Base-by-base conservation (phyloP, 2,329 filamentous ascomycete genomes). In the Aspergillus fijiensis region DNA sequence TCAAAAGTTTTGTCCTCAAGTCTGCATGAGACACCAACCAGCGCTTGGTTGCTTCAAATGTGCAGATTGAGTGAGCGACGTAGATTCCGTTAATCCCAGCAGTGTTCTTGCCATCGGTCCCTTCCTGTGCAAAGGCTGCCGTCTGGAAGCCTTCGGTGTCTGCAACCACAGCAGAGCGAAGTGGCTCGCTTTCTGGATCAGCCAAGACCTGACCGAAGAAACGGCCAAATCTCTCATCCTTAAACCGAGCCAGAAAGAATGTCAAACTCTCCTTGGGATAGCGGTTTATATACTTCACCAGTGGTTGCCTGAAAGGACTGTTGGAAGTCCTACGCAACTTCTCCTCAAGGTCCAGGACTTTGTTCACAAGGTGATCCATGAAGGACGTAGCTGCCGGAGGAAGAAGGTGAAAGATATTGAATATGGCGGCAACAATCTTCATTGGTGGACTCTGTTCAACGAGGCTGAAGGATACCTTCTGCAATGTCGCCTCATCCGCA, bases 351-450 rank as follows among this genome's bases (percentile, higher is more conserved):
- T 92, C 89, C 58, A 99, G 81, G n/a, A 96, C 91, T 55, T 90
- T 91, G 66, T 96, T 90, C 52, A 98, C 91, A 49, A 99, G 84
- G 31, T 90, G 87, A 62, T 93, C 91, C 76, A 98, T 92, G 74
- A 99, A 99, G 16, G 89, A 87, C 61, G 93, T 91, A 1, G 96
- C 96, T 10, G 92, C 92, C 0, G 91, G 85, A 0, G 96, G 95
- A 4, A 99, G 82, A n/a, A 99, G 84, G 73, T 98, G 93, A 75
- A 99, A 99, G 59, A 99, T 94, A 71, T 96, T 95, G 74, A 99
- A 89, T 57, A 98, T 96, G 0, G 94, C 91, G 2, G 92, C 90
- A 42, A 98, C 92, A 51, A 98, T 90, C 78, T 95, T 96, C 89
- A 99, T 96, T 67, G 91, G 88, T 14, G 86, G 85, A 67, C 95